Percentiles rank a stretch among this genome's conserved stretches.
These are phyloP conservation scores for Podaxis mareebaensis DNA, from an alignment of 768 basidiomycete genomes.

Conservation along the genomic window DNA sequence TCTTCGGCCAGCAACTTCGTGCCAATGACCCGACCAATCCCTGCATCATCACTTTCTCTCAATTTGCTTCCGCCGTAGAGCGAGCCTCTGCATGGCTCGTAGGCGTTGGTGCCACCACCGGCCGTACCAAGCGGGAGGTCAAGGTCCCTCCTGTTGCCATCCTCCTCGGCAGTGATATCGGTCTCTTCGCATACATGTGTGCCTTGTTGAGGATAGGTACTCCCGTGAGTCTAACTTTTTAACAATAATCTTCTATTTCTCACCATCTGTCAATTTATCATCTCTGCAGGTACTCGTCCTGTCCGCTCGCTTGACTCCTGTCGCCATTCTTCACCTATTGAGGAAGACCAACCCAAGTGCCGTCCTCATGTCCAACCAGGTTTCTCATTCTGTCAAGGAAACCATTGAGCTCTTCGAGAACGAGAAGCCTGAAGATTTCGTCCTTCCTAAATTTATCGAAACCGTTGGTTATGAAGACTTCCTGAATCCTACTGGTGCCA, in stretches of 20 bases:
- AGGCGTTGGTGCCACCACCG: conserved; percentile 26
- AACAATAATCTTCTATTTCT: background rate
- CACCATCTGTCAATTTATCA: background rate
- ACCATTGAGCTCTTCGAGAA: conserved; percentile 24
- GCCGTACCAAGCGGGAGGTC: conserved; percentile 24
- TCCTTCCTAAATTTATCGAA: conserved; percentile 24
- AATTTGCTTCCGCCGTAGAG: conserved; percentile 33
- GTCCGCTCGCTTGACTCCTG: conserved; percentile 36
- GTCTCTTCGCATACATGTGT: conserved; percentile 37
- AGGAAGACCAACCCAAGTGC: conserved; percentile 30
- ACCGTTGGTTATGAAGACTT: conserved; percentile 31
- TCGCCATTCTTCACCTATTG: conserved; percentile 36
- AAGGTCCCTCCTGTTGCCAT: conserved; percentile 35
- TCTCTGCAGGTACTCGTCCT: conserved; percentile 32
- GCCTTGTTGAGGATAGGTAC: conserved; percentile 29
- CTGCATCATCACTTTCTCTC: conserved; percentile 34
- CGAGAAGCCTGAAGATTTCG: conserved; percentile 1
- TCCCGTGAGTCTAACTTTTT: conserved; percentile 28
- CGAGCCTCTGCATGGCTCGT: conserved; percentile 36
- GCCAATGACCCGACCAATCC: conserved; percentile 22
- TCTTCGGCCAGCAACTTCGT: conserved; percentile 35
- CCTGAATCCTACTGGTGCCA: conserved; percentile 21
- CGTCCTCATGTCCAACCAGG: conserved; percentile 32
- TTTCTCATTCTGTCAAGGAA: conserved; percentile 31
- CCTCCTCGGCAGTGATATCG: conserved; percentile 37